Percentiles rank a stretch among this genome's conserved stretches.
Evolutionary conservation across 129 eudicot genomes (phyloP).

Genomic region (Cynara cardunculus): DNA sequence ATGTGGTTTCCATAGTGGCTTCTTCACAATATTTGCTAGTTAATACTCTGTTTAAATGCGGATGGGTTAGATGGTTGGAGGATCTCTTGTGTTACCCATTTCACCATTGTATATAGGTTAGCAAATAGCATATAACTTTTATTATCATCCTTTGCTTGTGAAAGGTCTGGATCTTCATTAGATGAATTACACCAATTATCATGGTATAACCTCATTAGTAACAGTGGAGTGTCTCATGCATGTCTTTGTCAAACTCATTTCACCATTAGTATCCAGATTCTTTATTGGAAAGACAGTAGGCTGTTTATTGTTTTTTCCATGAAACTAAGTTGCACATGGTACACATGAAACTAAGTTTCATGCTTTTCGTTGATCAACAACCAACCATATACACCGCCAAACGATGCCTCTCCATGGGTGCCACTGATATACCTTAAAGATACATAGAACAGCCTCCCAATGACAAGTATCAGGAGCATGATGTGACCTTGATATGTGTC

Average conservation of each 20-base stretch:
- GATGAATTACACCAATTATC: neutral
- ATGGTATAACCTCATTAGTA: neutral
- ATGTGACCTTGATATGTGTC: neutral
- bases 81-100: neutral
- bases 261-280: neutral
- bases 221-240: neutral
- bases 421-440: no score
- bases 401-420: no score
- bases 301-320: neutral
- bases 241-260: neutral
- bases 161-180: neutral
- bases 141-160: neutral
- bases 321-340: neutral
- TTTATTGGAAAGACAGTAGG: neutral
- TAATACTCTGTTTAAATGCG: neutral
- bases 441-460: no score
- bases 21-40: neutral
- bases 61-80: neutral
- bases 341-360: no score
- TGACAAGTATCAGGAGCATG: neutral
- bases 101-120: neutral
- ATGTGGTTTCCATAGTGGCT: neutral
- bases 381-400: no score
- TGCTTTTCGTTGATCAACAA: no score
- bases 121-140: neutral